Conservation (phyloP, 306 rosid species). For the Vachellia collinsii region DNA sequence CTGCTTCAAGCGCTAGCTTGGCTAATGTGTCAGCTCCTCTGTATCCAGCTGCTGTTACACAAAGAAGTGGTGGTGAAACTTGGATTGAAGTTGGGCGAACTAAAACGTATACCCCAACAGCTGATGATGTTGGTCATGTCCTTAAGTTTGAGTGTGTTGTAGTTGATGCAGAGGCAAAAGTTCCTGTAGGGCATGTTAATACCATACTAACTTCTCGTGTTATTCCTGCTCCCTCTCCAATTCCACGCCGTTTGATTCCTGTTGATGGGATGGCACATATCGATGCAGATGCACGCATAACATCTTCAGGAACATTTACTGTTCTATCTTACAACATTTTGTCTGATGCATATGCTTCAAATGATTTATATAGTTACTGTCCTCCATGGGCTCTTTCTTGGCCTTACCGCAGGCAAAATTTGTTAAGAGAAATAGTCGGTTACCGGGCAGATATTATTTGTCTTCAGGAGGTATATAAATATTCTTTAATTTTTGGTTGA, state of each 20-base stretch:
- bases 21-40: slow-evolving; percentile 76
- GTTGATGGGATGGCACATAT: slow-evolving; percentile 76
- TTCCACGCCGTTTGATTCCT: slow-evolving; percentile 71
- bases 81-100: slow-evolving; percentile 88
- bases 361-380: slow-evolving; percentile 78
- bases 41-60: slow-evolving; percentile 77
- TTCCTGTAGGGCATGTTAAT: slow-evolving; percentile 65
- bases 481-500: slow-evolving; percentile 24
- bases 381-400: slow-evolving; percentile 99
- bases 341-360: slow-evolving; percentile 85
- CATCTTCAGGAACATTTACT: slow-evolving; percentile 80
- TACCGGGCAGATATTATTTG: slow-evolving; percentile 94
- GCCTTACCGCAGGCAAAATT: slow-evolving; percentile 98
- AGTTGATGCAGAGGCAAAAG: slow-evolving; percentile 76
- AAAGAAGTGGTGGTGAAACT: slow-evolving; percentile 84
- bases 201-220: slow-evolving; percentile 82
- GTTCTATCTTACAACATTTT: slow-evolving; percentile 94
- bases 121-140: slow-evolving; percentile 89
- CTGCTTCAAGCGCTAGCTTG: slow-evolving; percentile 73
- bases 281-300: slow-evolving; percentile 74
- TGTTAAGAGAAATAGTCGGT: slow-evolving; percentile 91
- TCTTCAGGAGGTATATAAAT: slow-evolving; percentile 88
- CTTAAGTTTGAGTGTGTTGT: slow-evolving; percentile 94
- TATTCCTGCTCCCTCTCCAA: slow-evolving; percentile 95
- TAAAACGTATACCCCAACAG: slow-evolving; percentile 84